These are phyloP conservation scores for Hypoxylon fuscum DNA, from an alignment of 495 filamentous ascomycete genomes.

Conservation along the genomic window DNA sequence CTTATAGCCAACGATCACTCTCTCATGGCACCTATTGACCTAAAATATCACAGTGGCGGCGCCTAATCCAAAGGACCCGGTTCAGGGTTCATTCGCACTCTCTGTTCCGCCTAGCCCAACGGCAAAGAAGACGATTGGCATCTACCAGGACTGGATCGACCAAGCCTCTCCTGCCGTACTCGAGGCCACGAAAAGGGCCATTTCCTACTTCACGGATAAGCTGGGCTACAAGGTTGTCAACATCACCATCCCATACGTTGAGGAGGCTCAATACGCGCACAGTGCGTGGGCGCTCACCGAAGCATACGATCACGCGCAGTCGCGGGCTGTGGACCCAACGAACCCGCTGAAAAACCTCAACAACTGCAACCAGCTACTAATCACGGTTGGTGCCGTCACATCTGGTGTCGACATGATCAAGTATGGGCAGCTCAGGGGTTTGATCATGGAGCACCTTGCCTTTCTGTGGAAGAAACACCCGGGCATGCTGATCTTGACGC, in stretches of 20 bases:
- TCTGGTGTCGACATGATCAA: slow-evolving; percentile 74
- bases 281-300: slow-evolving; percentile 82
- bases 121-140: slow-evolving; percentile 66
- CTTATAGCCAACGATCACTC: no score
- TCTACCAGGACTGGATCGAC: slow-evolving; percentile 80
- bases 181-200: slow-evolving; percentile 63
- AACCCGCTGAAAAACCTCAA: slow-evolving; percentile 58
- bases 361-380: slow-evolving; percentile 76
- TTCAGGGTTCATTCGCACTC: slow-evolving; percentile 49
- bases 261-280: slow-evolving; percentile 79
- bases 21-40: slow-evolving; percentile 6
- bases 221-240: slow-evolving; percentile 73
- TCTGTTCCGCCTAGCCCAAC: slow-evolving; percentile 55
- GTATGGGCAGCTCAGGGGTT: slow-evolving; percentile 75
- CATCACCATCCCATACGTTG: slow-evolving; percentile 79
- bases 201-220: slow-evolving; percentile 67
- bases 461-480: slow-evolving; percentile 76
- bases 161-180: slow-evolving; percentile 71
- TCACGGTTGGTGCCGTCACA: slow-evolving; percentile 70
- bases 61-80: slow-evolving; percentile 66
- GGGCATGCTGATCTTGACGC: slow-evolving; percentile 80
- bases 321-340: slow-evolving; percentile 31
- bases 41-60: slow-evolving; percentile 60
- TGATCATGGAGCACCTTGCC: slow-evolving; percentile 86
- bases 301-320: slow-evolving; percentile 54